Conservation (phyloP, 441 rosid species). For the Erodium trifolium region DNA sequence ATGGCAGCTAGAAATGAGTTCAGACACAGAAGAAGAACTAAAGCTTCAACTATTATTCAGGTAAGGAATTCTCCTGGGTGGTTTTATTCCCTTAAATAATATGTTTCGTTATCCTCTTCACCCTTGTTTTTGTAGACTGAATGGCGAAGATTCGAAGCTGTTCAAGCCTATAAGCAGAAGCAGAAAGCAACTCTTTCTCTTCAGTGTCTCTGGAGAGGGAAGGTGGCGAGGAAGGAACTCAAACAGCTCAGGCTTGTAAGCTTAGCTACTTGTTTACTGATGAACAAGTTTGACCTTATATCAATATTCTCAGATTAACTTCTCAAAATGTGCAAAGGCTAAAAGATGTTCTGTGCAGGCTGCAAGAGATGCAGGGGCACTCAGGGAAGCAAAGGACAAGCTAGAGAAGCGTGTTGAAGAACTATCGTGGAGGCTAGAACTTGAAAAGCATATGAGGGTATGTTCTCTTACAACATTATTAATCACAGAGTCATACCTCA, state of each 20-base stretch:
- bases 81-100: neutral
- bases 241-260: constrained; percentile 57
- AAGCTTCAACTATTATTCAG: constrained; percentile 54
- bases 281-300: constrained; percentile 2
- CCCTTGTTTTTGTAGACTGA: constrained; percentile 33
- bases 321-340: constrained; percentile 1
- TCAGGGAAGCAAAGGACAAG: constrained; percentile 75
- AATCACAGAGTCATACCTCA: neutral
- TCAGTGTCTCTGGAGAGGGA: constrained; percentile 62
- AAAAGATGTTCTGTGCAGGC: constrained; percentile 37
- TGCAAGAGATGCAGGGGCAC: constrained; percentile 78
- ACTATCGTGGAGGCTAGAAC: constrained; percentile 56
- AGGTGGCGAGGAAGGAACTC: constrained; percentile 56
- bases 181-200: constrained; percentile 41
- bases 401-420: constrained; percentile 73
- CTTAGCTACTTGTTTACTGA: constrained; percentile 1
- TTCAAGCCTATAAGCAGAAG: constrained; percentile 34
- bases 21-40: constrained; percentile 47
- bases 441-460: constrained; percentile 67
- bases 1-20: constrained; percentile 69
- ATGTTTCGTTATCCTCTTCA: constrained; percentile 10
- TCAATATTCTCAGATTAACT: neutral
- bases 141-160: constrained; percentile 46
- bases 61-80: constrained; percentile 23
- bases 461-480: constrained; percentile 2